phyloP scores from a whole-genome alignment of 164 flowering plant genomes.

The Dillenia suffruticosa region DNA sequence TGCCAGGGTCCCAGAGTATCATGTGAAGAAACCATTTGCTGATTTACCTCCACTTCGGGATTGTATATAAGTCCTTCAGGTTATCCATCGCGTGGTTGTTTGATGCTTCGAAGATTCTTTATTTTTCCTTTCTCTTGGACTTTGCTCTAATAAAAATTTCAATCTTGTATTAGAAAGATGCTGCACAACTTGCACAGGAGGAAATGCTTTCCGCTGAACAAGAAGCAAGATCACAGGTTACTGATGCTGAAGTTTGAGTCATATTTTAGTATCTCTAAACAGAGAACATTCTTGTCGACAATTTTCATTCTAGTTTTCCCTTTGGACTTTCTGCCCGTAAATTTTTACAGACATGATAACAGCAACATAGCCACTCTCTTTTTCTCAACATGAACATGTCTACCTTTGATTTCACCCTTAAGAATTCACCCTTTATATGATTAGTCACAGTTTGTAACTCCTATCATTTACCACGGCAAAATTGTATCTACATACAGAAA shows the following conservation, averaged over 20 bases:
- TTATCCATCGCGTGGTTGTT: slow-evolving; percentile 18
- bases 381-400: too few species aligned
- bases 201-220: slow-evolving; percentile 95
- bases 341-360: too few species aligned
- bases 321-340: too few species aligned
- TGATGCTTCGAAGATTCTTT: not conserved
- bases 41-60: slow-evolving; percentile 94
- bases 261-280: too few species aligned
- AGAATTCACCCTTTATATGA: too few species aligned
- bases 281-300: not conserved
- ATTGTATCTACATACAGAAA: too few species aligned
- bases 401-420: too few species aligned
- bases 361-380: too few species aligned
- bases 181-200: slow-evolving; percentile 89
- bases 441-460: too few species aligned
- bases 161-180: slow-evolving; percentile 81
- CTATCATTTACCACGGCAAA: too few species aligned
- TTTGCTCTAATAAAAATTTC: slow-evolving; percentile 4
- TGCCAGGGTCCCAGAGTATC: slow-evolving; percentile 83
- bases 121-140: not conserved
- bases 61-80: slow-evolving; percentile 95
- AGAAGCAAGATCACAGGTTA: slow-evolving; percentile 96
- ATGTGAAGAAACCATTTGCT: slow-evolving; percentile 67
- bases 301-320: not conserved
- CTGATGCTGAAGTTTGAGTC: too few species aligned